Evolutionary conservation across 2,329 filamentous ascomycete species (phyloP), one percentile per base, ranked within the genome.

Genomic region (Ophiostoma sp.): DNA sequence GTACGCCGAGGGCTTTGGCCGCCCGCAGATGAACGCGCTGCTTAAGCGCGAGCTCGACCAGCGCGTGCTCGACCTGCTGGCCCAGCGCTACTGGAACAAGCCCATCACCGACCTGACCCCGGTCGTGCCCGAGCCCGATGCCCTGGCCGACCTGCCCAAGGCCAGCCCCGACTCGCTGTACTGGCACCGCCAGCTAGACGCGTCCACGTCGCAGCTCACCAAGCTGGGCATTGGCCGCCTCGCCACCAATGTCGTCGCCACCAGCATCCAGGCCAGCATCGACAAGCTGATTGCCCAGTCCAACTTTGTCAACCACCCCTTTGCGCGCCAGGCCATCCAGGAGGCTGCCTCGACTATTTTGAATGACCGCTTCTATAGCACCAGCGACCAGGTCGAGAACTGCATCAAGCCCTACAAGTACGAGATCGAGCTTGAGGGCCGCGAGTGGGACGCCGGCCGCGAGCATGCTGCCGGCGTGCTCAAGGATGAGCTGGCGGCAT

Each of bases 391-490:
- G 80, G 92, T 99, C 0, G 95, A 99, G 79, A 98, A 98, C 77
- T 99, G 94, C 78, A 96, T 99, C 80, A 99, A 99, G 79, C 95
- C 96, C 0, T 99, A 94, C 83, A 99, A 99, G 78, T 98, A 94
- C 75, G 93, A 97, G 73, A 96, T 99, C 71, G 95, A 99, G 75
- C 89, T 99, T 64, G 93, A 97, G 76, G 91, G 94, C 54, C 84
- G 88, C 8, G 96, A 99, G 78, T 99, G 95, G 95, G 79, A 84
- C 3, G 88, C 91, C 72, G 94, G 93, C 0, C 85, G 94, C 68
- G 93, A 97, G 65, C 95, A 96, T 75, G 90, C 94, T 1, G 86
- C 88, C 54, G 85, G 83, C 10, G 89, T 95, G 1, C 81, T 99
- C n/a, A 96, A 96, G 79, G 89, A 90, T 68, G 95, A 99, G 78